phyloP scores from a whole-genome alignment of 2,329 filamentous ascomycete species.

The Alternaria metachromatica region DNA sequence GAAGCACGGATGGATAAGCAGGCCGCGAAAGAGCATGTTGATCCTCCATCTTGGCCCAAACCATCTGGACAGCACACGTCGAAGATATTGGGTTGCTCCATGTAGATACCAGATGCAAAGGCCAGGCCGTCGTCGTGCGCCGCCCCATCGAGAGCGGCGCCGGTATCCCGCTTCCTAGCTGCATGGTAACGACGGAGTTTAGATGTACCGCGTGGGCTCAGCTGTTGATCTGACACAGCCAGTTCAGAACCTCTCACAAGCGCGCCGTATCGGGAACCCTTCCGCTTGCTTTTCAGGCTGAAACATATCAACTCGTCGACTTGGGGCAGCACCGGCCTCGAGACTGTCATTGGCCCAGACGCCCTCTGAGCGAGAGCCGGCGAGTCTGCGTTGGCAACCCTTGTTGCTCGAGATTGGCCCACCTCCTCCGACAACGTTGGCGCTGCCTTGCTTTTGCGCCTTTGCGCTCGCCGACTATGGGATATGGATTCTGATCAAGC shows the following conservation, averaged over 20 bases:
- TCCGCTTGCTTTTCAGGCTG: slow-evolving; percentile 12
- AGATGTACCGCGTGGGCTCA: slow-evolving; percentile 5
- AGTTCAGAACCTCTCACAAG: slow-evolving; percentile 5
- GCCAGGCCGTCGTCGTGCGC: not conserved
- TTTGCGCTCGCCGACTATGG: slow-evolving; percentile 18
- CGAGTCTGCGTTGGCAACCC: slow-evolving; percentile 10
- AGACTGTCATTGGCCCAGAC: slow-evolving; percentile 5
- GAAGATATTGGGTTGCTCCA: not conserved
- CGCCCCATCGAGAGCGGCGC: slow-evolving; percentile 5
- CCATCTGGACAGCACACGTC: not conserved
- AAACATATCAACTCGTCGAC: slow-evolving; percentile 7
- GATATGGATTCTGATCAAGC: slow-evolving; percentile 19
- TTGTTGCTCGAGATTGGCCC: slow-evolving; percentile 14
- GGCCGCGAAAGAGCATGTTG: not conserved
- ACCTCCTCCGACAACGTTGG: slow-evolving; percentile 12
- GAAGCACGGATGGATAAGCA: slow-evolving; percentile 1
- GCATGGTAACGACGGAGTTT: slow-evolving; percentile 6
- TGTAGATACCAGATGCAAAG: not conserved
- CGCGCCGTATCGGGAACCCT: slow-evolving; percentile 6
- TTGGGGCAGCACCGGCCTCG: not conserved
- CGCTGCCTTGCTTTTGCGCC: slow-evolving; percentile 19
- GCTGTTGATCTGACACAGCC: slow-evolving; percentile 3
- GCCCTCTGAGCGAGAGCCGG: not conserved
- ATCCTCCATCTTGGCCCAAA: not conserved
- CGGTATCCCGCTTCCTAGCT: slow-evolving; percentile 14